phyloP scores from a whole-genome alignment of 768 basidiomycete species.

The Terana coerulea region DNA sequence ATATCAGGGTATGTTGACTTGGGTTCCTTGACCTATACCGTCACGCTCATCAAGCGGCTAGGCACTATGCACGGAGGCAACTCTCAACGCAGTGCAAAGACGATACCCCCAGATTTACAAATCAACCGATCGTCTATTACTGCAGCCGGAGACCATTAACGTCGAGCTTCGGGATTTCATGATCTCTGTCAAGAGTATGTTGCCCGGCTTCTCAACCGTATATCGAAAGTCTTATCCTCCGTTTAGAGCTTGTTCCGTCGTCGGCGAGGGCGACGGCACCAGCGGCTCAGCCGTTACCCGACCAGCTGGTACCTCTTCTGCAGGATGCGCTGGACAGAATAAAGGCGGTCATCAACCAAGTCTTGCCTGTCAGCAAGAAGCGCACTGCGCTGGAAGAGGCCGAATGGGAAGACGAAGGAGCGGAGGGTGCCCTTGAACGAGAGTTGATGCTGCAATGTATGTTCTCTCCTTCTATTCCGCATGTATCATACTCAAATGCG shows the following conservation, averaged over 20 bases:
- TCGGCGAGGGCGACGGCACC: slow-evolving; percentile 90
- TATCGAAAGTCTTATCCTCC: slow-evolving; percentile 3
- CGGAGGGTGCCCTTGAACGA: slow-evolving; percentile 82
- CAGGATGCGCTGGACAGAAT: slow-evolving; percentile 63
- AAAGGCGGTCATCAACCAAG: slow-evolving; percentile 65
- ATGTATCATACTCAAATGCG: background rate
- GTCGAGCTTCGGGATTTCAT: slow-evolving; percentile 91
- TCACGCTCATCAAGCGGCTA: slow-evolving; percentile 28
- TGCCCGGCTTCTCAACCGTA: background rate
- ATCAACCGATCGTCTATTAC: slow-evolving; percentile 76
- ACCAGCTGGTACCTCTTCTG: slow-evolving; percentile 80
- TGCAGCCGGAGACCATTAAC: slow-evolving; percentile 82
- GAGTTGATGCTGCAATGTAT: slow-evolving; percentile 86
- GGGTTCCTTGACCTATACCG: background rate
- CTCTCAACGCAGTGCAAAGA: slow-evolving; percentile 92
- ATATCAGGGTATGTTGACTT: slow-evolving; percentile 69
- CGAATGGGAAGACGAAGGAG: slow-evolving; percentile 80
- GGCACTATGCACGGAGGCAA: slow-evolving; percentile 97
- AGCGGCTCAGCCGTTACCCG: slow-evolving; percentile 77
- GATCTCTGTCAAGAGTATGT: slow-evolving; percentile 92
- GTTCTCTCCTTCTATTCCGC: slow-evolving; percentile 22
- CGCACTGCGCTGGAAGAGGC: slow-evolving; percentile 90
- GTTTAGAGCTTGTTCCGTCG: slow-evolving; percentile 85
- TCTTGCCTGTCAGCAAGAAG: slow-evolving; percentile 79
- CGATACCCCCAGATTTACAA: slow-evolving; percentile 98